Base-by-base conservation (phyloP, 2,329 filamentous ascomycete species). In the Pseudogymnoascus sp. region DNA sequence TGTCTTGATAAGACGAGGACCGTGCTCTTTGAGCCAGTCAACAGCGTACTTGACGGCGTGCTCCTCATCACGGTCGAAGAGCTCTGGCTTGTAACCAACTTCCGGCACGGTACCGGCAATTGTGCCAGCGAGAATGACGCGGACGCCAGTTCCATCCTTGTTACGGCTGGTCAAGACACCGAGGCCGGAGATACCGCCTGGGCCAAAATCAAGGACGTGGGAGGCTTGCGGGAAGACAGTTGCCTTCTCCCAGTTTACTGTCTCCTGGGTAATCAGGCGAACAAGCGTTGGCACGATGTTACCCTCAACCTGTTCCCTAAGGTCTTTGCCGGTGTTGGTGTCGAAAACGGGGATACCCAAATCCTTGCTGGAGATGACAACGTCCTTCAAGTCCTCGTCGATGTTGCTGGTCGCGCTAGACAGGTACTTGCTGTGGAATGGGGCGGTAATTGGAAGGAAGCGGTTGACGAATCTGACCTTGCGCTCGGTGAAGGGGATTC, bases 21-120 rank as follows among this genome's bases (percentile, higher is more conserved):
- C 93, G 73, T 95, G 93, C 75, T 97, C 93, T 77, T 96, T 96
- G 64, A 99, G 92, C 96, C 96, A 99, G 76, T 99, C 91, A 31
- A 92, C 88, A 60, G 95, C 93, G 74, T 92, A 97, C 76, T 93
- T 95, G 72, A 99, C 89, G 4, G 95, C 93, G 72, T 97, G 86
- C 73, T 97, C 91, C 72, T 93, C 91, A 74, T 99, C 95, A 64
- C 95, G 89, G 74, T 99, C 93, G 71, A 99, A 99, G 61, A 99
- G 83, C 78, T 99, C 95, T 1, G 93, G 89, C 82, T 99, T 99
- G 82, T 97, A 99, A 63, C 95, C 95, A 66, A 99, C 89, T 76
- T 97, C 95, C 34, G 84, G 82, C 65, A 96, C 89, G 18, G 92
- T 92, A 61, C 93, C 93, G 71, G 93, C 90, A 71, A 99, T 89